Base-by-base conservation (phyloP, 2,329 filamentous ascomycete species). In the Colletotrichum musicola region DNA sequence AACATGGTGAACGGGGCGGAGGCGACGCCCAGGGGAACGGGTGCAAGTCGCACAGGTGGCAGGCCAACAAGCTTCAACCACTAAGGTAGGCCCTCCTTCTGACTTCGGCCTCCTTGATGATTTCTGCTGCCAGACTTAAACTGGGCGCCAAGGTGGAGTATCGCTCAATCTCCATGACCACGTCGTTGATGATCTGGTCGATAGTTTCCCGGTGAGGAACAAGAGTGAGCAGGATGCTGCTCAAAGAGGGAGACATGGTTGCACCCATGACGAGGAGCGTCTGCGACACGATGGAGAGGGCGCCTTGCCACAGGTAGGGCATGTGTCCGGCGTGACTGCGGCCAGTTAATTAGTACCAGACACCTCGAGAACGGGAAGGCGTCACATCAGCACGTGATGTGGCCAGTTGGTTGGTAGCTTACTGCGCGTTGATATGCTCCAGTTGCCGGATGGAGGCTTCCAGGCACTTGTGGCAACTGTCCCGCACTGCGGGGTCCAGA, bases 241-340 rank as follows among this genome's bases (percentile, higher is more conserved):
- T 89, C 3, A 95, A 86, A 5, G 90, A 90, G 1, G 90, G 89
- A 9, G 90, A 94, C 89, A 95, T 93, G 16, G 91, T 94, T 16
- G 93, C 92, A 6, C 92, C 93, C 93, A 96, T 95, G 40, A 96
- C 88, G 50, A 96, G 84, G 16, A 96, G 83, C 2, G 92, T 92
- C 78, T 96, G 93, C 6, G 92, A 94, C 22, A 95, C 92, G 75
- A 96, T 93, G 22, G 92, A 94, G 44, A 96, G 85, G 9, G 93
- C 92, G 18, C 93, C 93, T 81, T 95, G 93, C 90, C 92, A 96
- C 20, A 95, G 86, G 79, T 95, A 96, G 13, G 93, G 93, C 82
- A 96, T 90, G 77, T 95, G 93, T 58, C 93, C 93, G 69, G 91
- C 92, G 75, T 94, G 93, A 80, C 89, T 92, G 75, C 73, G 75